phyloP scores from a whole-genome alignment of 2,329 filamentous ascomycete species.

The Botryotinia globosa region DNA sequence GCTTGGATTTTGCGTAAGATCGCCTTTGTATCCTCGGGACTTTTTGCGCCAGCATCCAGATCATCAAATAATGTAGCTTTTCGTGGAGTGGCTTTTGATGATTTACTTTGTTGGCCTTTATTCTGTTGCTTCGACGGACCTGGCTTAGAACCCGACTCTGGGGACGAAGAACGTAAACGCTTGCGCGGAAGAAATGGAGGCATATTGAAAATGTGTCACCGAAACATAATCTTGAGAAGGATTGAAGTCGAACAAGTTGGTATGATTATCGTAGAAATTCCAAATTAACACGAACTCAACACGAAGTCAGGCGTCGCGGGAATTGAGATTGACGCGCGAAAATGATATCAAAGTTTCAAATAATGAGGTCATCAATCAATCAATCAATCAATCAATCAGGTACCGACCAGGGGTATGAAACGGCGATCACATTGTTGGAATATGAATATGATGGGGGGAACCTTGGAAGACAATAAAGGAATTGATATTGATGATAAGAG shows the following conservation, averaged over 20 bases:
- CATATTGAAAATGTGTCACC: constrained; percentile 46
- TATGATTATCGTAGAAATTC: background rate
- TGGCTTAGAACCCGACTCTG: constrained; percentile 36
- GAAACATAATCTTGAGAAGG: background rate
- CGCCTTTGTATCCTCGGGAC: constrained; percentile 45
- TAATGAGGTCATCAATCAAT: constrained; percentile 13
- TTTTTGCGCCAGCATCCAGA: constrained; percentile 49
- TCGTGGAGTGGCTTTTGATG: constrained; percentile 40
- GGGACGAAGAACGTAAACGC: constrained; percentile 53
- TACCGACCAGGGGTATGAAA: background rate
- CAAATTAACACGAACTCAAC: constrained; percentile 2
- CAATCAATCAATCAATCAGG: background rate
- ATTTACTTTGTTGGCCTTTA: constrained; percentile 28
- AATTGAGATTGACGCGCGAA: background rate
- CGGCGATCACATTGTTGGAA: background rate
- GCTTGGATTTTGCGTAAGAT: constrained; percentile 46
- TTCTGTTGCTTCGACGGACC: constrained; percentile 17
- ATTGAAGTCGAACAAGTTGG: background rate
- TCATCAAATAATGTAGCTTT: constrained; percentile 61
- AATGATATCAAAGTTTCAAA: background rate
- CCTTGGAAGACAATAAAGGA: background rate
- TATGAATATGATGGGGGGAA: background rate
- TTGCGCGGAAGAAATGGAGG: constrained; percentile 68
- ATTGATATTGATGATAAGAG: background rate
- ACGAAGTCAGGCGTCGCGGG: constrained; percentile 7